Evolutionary conservation across 2,329 filamentous ascomycete species (phyloP).

Genomic region (Clarireedia hainanense): DNA sequence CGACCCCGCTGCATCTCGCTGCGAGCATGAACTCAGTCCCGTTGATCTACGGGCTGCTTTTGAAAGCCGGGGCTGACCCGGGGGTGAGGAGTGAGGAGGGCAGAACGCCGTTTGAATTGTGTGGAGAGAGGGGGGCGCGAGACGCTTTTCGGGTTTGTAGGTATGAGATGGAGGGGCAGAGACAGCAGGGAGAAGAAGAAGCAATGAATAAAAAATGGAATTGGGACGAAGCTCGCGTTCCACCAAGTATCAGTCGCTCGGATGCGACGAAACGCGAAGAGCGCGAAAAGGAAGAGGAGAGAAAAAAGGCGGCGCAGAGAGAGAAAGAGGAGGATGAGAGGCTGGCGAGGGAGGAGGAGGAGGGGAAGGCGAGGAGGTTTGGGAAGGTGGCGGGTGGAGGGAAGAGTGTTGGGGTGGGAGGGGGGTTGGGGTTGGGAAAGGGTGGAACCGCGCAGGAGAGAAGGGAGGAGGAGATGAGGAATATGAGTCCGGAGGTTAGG

Average conservation of each 20-base stretch:
- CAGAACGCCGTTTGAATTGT: conserved; percentile 80
- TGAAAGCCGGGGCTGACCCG: conserved; percentile 69
- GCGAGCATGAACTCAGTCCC: conserved; percentile 72
- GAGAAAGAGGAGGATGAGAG: conserved; percentile 66
- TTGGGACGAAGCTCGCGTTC: conserved; percentile 72
- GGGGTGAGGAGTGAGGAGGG: conserved; percentile 62
- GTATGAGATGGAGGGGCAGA: conserved; percentile 26
- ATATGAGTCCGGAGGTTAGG: conserved; percentile 81
- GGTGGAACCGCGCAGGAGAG: conserved; percentile 67
- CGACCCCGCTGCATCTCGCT: conserved; percentile 75
- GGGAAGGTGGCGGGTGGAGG: conserved; percentile 29
- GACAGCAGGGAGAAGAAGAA: not conserved
- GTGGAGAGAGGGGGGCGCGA: conserved; percentile 75
- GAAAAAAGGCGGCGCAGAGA: conserved; percentile 60
- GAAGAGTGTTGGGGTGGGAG: conserved; percentile 28
- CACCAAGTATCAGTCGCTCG: conserved; percentile 57
- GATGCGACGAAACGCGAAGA: conserved; percentile 65
- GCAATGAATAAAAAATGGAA: conserved; percentile 63
- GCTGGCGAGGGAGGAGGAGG: conserved; percentile 48
- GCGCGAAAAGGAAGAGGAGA: conserved; percentile 61
- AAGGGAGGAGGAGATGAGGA: conserved; percentile 75
- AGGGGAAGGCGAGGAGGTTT: conserved; percentile 25
- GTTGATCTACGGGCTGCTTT: conserved; percentile 68
- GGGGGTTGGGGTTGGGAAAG: conserved; percentile 46
- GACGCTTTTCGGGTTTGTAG: conserved; percentile 90